Evolutionary conservation across 1,139 yeast genomes (phyloP), one percentile per base, ranked within the genome.

Genomic region (Arxiozyma bovina): DNA sequence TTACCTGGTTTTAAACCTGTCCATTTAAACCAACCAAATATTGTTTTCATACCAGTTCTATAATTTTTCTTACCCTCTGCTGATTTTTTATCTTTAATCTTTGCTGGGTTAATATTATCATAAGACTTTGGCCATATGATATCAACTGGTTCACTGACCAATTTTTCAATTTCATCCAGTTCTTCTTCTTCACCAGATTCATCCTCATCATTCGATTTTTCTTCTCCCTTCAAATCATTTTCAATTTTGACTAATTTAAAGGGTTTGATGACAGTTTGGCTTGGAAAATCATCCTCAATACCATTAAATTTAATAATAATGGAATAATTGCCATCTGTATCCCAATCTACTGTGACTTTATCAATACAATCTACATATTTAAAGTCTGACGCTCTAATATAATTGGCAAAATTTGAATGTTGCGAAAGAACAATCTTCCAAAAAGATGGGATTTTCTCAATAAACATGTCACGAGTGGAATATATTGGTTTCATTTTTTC

Each of bases 341-440:
- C 59, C 72, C 81, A 79, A 23, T 76, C 70, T 1, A 85, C 84
- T 56, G 75, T 74, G 11, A 86, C 75, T 60, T 82, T 83, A 43
- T 72, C 73, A 54, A 86, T 80, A 51, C 70, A 70, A 63, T 86
- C 93, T 54, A 86, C 67, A 65, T 77, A 85, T 65, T 81, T 82
- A 72, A 83, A 79, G 65, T 86, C 93, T 46, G 83, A 85, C 1
- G 82, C 79, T 54, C 80, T 74, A 30, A 85, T 73, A 62, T 79
- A 85, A 58, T 86, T 91, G 27, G 86, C 83, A 66, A 86, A 85
- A 61, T 85, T 90, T 47, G 83, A 85, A 65, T 85, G 86, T 64
- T 85, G 87, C 0, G 89, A 86, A 22, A 86, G 70, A 0, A 85
- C 88, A 55, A 85, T 78, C 67, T 83, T 84, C 94, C 94, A 86